Percentiles rank a stretch among this genome's conserved stretches.
These are phyloP conservation scores for Gymnopilus junonius DNA, from an alignment of 768 basidiomycete genomes.

Conservation along the genomic window DNA sequence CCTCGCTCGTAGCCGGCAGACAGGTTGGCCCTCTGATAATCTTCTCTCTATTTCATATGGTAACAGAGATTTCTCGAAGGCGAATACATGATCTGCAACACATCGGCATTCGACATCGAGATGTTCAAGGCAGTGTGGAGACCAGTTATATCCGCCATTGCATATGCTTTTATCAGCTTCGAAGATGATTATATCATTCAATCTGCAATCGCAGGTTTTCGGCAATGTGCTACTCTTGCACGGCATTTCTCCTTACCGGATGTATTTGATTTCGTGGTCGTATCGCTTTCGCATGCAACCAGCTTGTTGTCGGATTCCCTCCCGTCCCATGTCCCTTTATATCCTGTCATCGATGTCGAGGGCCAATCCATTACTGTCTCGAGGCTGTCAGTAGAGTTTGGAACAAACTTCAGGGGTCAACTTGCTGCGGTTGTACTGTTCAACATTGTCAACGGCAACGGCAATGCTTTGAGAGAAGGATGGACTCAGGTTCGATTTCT, in stretches of 20 bases:
- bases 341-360: slow-evolving; percentile 89
- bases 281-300: slow-evolving; percentile 91
- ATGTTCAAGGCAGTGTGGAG: slow-evolving; percentile 97
- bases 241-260: slow-evolving; percentile 89
- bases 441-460: slow-evolving; percentile 96
- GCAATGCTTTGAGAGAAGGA: slow-evolving; percentile 90
- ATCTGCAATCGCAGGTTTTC: slow-evolving; percentile 92
- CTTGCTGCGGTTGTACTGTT: slow-evolving; percentile 96
- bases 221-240: slow-evolving; percentile 94
- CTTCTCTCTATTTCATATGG: background rate
- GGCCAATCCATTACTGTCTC: slow-evolving; percentile 90
- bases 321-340: slow-evolving; percentile 75
- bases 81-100: slow-evolving; percentile 77
- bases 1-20: slow-evolving; percentile 76
- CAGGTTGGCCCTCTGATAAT: slow-evolving; percentile 53
- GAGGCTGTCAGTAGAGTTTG: slow-evolving; percentile 89
- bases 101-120: slow-evolving; percentile 80
- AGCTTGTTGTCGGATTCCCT: slow-evolving; percentile 79
- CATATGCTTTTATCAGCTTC: slow-evolving; percentile 94
- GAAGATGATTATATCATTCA: slow-evolving; percentile 98
- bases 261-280: slow-evolving; percentile 96
- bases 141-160: slow-evolving; percentile 90
- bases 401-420: slow-evolving; percentile 93
- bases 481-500: slow-evolving; percentile 77
- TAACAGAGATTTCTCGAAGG: slow-evolving; percentile 39